A percentile compares a stretch with the other conserved stretches of the same genome.
Evolutionary conservation across 2,329 filamentous ascomycete genomes (phyloP).

Genomic region (Penicillium sp.): DNA sequence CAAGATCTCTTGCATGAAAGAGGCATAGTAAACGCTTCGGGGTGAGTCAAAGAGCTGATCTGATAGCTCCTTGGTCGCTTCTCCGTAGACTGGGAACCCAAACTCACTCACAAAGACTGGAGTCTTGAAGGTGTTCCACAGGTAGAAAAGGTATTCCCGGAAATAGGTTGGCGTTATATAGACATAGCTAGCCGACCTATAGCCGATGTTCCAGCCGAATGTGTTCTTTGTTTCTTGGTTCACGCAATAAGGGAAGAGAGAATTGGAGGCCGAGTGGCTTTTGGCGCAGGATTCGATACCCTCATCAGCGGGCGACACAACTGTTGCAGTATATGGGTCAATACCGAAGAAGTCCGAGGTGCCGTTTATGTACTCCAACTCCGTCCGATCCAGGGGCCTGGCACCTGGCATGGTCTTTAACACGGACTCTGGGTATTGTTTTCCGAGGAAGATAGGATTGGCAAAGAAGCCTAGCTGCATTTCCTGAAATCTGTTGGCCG

Average conservation of each 20-base stretch:
- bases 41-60: constrained; percentile 54
- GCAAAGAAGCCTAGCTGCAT: constrained; percentile 42
- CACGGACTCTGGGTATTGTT: constrained; percentile 43
- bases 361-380: constrained; percentile 49
- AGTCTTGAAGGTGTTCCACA: constrained; percentile 55
- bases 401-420: constrained; percentile 46
- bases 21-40: constrained; percentile 53
- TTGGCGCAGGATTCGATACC: constrained; percentile 49
- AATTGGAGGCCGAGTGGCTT: constrained; percentile 39
- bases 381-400: constrained; percentile 43
- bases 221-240: constrained; percentile 45
- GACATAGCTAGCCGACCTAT: constrained; percentile 52
- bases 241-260: constrained; percentile 52
- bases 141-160: constrained; percentile 52
- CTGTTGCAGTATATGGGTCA: constrained; percentile 56
- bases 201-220: constrained; percentile 57
- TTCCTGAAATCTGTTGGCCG: constrained; percentile 32
- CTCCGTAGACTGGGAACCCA: constrained; percentile 53
- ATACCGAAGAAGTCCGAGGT: constrained; percentile 56
- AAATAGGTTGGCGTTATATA: constrained; percentile 51
- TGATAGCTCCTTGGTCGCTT: constrained; percentile 41
- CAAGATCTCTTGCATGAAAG: constrained; percentile 52
- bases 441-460: constrained; percentile 43
- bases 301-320: constrained; percentile 47
- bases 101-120: constrained; percentile 52